Percentiles rank a stretch among this genome's conserved stretches.
Evolutionary conservation across 164 flowering plant genomes (phyloP).

Genomic region (Protea cynaroides): DNA sequence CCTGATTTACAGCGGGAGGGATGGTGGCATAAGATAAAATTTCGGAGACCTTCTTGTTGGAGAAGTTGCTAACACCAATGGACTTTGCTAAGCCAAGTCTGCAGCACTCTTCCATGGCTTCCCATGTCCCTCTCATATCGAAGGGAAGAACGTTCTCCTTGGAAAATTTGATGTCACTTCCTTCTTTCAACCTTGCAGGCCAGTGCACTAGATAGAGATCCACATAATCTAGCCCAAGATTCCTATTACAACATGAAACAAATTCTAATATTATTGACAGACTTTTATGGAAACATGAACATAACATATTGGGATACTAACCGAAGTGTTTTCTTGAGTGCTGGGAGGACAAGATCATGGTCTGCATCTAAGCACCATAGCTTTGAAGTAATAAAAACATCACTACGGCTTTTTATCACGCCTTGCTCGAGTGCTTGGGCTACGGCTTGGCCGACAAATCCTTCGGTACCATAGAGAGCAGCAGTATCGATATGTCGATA

Average conservation of each 20-base stretch:
- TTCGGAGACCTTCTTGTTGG: slow-evolving; percentile 9
- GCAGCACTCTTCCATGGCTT: slow-evolving; percentile 31
- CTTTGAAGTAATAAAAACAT: slow-evolving; percentile 42
- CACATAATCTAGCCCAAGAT: slow-evolving; percentile 20
- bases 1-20: too few relatives aligned
- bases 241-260: slow-evolving; percentile 9
- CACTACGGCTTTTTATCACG: slow-evolving; percentile 23
- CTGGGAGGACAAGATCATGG: slow-evolving; percentile 26
- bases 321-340: slow-evolving; percentile 25
- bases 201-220: slow-evolving; percentile 28
- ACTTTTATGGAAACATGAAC: too few relatives aligned
- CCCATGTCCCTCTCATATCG: slow-evolving; percentile 25
- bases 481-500: slow-evolving; percentile 41
- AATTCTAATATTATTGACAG: too few relatives aligned
- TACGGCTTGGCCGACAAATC: slow-evolving; percentile 25
- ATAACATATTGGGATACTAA: background rate
- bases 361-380: slow-evolving; percentile 27
- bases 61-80: slow-evolving; percentile 31
- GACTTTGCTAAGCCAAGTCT: slow-evolving; percentile 21
- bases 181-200: slow-evolving; percentile 20
- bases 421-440: slow-evolving; percentile 24
- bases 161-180: background rate
- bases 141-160: slow-evolving; percentile 13
- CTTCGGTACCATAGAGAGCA: slow-evolving; percentile 21
- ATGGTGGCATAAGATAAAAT: slow-evolving; percentile 8